A percentile compares a stretch with the other conserved stretches of the same genome.
phyloP scores from a whole-genome alignment of 208 protist genomes.

The Leptomonas seymouri region DNA sequence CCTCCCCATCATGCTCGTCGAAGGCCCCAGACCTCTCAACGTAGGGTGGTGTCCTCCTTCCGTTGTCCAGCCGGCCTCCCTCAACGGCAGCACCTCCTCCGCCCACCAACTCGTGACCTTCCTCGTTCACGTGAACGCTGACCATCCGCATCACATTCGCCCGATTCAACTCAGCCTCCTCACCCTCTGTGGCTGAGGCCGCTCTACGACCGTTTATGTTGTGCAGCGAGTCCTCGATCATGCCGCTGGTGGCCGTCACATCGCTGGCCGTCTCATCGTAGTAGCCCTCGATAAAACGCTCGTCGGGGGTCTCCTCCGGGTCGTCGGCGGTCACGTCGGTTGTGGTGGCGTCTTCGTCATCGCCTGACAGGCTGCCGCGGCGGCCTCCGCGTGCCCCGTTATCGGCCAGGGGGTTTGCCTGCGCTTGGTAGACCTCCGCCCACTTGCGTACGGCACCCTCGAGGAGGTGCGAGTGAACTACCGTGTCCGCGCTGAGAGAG shows the following conservation, averaged over 20 bases:
- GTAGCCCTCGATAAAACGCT: constrained; percentile 24
- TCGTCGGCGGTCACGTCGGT: constrained; percentile 20
- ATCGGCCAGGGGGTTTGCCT: background rate
- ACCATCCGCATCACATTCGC: constrained; percentile 22
- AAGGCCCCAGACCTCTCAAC: background rate
- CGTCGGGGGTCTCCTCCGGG: constrained; percentile 31
- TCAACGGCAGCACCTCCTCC: background rate
- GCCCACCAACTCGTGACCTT: constrained; percentile 10
- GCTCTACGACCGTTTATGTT: background rate
- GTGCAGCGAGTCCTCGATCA: constrained; percentile 1
- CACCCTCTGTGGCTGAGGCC: background rate
- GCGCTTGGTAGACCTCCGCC: constrained; percentile 38
- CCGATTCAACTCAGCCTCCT: background rate
- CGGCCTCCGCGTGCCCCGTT: background rate
- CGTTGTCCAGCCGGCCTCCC: background rate
- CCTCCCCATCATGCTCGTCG: constrained; percentile 16
- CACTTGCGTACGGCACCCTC: constrained; percentile 51
- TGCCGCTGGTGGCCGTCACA: constrained; percentile 13
- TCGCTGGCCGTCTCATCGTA: constrained; percentile 30
- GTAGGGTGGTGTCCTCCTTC: constrained; percentile 8
- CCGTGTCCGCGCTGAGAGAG: constrained; percentile 42
- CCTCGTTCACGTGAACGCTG: constrained; percentile 8
- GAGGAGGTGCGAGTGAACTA: constrained; percentile 53
- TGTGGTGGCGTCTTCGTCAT: constrained; percentile 16
- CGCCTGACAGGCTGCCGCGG: background rate